Base-by-base conservation (phyloP, 2,329 filamentous ascomycete species). In the Trichoderma sp. region DNA sequence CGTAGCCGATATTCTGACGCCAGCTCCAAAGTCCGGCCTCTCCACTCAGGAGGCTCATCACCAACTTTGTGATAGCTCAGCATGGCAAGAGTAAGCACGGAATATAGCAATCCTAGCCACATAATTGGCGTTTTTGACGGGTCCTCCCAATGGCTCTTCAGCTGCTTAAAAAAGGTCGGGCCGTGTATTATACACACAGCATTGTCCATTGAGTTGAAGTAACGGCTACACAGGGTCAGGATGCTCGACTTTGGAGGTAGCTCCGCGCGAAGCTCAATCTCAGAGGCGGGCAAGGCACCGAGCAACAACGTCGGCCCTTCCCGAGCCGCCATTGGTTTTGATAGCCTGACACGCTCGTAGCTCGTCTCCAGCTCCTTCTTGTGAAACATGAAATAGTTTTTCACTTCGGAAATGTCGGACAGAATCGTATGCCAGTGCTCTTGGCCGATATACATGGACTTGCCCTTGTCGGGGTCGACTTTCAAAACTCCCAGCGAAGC, bases 331-430 rank as follows among this genome's bases (percentile, higher is more conserved):
- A 83, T 83, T 18, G 90, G 86, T 76, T 92, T 93, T 51, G 89
- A 89, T 58, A 89, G 89, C 79, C 91, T 88, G 66, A 97, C 90
- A 76, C 90, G 92, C 76, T 93, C 90, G 76, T 93, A 90, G 76
- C 95, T 94, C 72, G 90, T 91, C 79, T 97, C 93, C 73, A 95
- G 87, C 75, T 98, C 94, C 78, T 96, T 95, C 80, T 96, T 97
- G 82, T 98, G 94, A 43, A 87, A 89, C 21, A 84, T 83, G 77
- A 97, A 98, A 82, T 96, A 98, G 76, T 92, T 95, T 79, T 95
- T 97, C 30, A 99, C 95, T 83, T 99, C 96, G 11, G 93, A 87
- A 74, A 99, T 96, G 81, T 95, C 93, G 76, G 89, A 86, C 70
- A 97, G 83, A 68, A 97, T 89, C 51, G 91, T 89, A 76, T 93